Base-by-base conservation (phyloP, 495 filamentous ascomycete genomes). In the Aspergillus asperescens region DNA sequence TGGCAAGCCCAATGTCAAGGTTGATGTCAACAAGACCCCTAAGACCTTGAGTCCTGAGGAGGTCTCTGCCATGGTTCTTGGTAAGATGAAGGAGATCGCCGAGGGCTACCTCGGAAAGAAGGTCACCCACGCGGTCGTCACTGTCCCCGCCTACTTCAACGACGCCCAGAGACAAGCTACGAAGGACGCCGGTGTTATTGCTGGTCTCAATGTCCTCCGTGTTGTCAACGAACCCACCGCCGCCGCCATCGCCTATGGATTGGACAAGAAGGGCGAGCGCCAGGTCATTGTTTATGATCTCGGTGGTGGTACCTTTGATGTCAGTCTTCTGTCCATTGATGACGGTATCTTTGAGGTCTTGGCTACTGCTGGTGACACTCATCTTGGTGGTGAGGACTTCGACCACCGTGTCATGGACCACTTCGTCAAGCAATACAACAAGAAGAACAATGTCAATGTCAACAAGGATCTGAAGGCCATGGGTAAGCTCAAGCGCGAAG, bases 221-320 rank as follows among this genome's bases (percentile, higher is more conserved):
- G 92, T 97, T 58, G 92, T 97, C 72, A 97, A 97, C 73, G 88
- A 93, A 70, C 88, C 88, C 58, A 92, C 88, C 62, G 88, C 88
- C 63, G 88, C 88, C 62, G 88, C 87, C 69, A 88, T 92, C 64
- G 88, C 88, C 56, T 90, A 90, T 68, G 87, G 89, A 70, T 78
- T 95, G 61, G 89, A 94, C 73, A 90, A 92, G 82, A 83, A 80
- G 40, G 83, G 81, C 58, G 87, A 82, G 71, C 85, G 88, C 66
- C 89, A 93, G 77, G 90, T 94, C 66, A 89, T 94, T 62, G 89
- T 94, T 62, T 95, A 94, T 74, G 93, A 98, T 84, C 88, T 98
- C 59, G 93, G 93, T 85, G 93, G 93, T 86, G 93, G 93, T 84
- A 97, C 93, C 63, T 99, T 99, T 73, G 93, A 99, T 93, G 93